Evolutionary conservation across 176 grass and related monocot genomes (phyloP).

Genomic region (Carex parvula): DNA sequence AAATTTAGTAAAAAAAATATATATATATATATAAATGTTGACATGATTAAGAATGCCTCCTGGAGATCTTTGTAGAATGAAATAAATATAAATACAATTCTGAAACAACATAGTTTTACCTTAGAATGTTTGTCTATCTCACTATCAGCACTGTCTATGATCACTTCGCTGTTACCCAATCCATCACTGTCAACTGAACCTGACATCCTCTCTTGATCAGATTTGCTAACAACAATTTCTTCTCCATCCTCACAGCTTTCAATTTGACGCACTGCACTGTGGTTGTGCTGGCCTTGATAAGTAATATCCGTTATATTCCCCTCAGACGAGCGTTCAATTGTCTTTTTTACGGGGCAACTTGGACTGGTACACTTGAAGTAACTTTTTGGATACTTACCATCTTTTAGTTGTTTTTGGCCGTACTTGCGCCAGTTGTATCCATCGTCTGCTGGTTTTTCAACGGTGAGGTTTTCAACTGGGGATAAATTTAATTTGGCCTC

Average conservation of each 20-base stretch:
- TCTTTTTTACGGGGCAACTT: constrained; percentile 71
- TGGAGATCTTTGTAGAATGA: background rate
- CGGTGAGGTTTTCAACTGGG: constrained; percentile 10
- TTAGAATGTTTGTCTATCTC: constrained; percentile 17
- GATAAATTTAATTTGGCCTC: background rate
- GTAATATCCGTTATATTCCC: constrained; percentile 78
- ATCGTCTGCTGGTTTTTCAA: constrained; percentile 72
- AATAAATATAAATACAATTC: background rate
- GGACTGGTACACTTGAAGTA: constrained; percentile 71
- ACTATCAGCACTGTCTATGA: constrained; percentile 14
- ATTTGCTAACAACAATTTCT: constrained; percentile 4
- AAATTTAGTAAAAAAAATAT: background rate
- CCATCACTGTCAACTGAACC: constrained; percentile 7
- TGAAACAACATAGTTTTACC: background rate
- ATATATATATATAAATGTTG: background rate
- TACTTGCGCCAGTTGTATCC: constrained; percentile 92
- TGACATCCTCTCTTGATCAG: constrained; percentile 13
- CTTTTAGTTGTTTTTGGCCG: constrained; percentile 85
- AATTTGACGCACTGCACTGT: constrained; percentile 19
- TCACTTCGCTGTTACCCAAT: constrained; percentile 12
- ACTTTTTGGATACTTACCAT: constrained; percentile 67
- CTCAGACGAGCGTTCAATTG: constrained; percentile 57
- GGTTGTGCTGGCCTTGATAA: constrained; percentile 75
- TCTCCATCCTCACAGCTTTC: background rate
- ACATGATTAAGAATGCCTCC: constrained; percentile 7